phyloP scores from a whole-genome alignment of 2,329 filamentous ascomycete species.

The Lachnellula willkommii region DNA sequence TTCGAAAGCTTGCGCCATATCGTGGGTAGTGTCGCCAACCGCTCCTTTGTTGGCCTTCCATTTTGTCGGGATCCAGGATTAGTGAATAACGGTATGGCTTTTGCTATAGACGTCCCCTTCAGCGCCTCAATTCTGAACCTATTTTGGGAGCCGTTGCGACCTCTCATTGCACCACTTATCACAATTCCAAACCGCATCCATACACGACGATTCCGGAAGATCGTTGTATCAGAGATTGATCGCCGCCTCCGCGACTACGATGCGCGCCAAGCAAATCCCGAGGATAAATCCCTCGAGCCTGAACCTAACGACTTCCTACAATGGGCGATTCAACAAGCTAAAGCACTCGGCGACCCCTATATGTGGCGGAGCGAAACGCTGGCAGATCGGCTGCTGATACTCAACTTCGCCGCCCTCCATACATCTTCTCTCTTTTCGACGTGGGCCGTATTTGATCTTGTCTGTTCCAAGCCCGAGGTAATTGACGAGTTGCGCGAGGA shows the following conservation, averaged over 20 bases:
- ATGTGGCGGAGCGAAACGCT: background rate
- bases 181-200: background rate
- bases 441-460: background rate
- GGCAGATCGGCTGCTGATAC: background rate
- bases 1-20: background rate
- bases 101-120: background rate
- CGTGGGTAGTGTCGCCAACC: background rate
- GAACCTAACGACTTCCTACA: background rate
- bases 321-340: background rate
- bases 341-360: background rate
- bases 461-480: background rate
- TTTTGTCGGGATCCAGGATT: background rate
- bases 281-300: background rate
- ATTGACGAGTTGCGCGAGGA: background rate
- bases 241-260: background rate
- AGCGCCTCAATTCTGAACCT: background rate
- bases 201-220: background rate
- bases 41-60: background rate
- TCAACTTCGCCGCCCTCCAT: background rate
- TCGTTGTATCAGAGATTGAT: background rate
- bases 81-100: background rate
- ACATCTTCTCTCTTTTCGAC: background rate
- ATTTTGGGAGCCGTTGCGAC: background rate
- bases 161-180: background rate
- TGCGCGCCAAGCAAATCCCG: background rate